phyloP scores from a whole-genome alignment of 768 basidiomycete species.

The Hemileccinum rubropunctum region DNA sequence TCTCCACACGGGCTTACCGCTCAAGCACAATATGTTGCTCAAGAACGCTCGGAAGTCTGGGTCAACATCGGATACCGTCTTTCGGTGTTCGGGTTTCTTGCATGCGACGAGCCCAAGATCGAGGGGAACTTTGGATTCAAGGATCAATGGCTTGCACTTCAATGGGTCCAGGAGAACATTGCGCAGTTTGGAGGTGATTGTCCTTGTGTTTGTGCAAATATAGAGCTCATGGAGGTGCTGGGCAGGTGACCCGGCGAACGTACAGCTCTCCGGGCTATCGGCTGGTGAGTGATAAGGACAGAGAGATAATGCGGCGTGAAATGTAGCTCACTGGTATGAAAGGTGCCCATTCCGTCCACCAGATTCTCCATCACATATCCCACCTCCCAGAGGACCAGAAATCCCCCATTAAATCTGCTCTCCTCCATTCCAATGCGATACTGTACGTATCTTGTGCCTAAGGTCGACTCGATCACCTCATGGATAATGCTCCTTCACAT shows the following conservation, averaged over 20 bases:
- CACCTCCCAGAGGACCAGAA: conserved; percentile 50
- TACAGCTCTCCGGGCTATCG: conserved; percentile 68
- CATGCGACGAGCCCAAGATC: conserved; percentile 56
- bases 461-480: not conserved
- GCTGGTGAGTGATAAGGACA: conserved; percentile 45
- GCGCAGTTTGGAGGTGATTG: conserved; percentile 59
- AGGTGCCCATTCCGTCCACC: conserved; percentile 76
- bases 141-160: conserved; percentile 76
- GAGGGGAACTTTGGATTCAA: conserved; percentile 82
- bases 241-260: conserved; percentile 57
- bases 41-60: conserved; percentile 65
- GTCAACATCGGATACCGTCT: conserved; percentile 78
- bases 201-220: not conserved
- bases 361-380: conserved; percentile 68
- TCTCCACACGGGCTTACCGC: conserved; percentile 60
- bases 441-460: conserved; percentile 39
- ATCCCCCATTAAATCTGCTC: conserved; percentile 65
- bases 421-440: conserved; percentile 75
- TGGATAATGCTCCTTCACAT: not conserved
- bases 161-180: conserved; percentile 72
- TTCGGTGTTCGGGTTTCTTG: conserved; percentile 75
- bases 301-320: not conserved
- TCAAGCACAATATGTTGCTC: conserved; percentile 67
- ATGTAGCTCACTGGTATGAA: not conserved
- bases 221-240: not conserved